phyloP scores from a whole-genome alignment of 345 rosid genomes.

The Litchi chinensis region DNA sequence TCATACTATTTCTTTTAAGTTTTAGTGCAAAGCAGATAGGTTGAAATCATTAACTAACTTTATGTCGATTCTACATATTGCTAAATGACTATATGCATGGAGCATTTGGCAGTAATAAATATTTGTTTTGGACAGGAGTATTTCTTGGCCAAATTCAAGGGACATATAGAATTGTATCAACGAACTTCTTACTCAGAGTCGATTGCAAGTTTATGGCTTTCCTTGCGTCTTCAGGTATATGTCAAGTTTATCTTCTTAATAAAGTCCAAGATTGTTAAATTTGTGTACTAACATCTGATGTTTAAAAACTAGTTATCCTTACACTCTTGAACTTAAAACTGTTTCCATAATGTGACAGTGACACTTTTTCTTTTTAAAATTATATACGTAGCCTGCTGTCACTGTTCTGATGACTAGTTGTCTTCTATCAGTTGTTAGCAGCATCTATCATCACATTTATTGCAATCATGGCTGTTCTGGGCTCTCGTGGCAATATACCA shows the following conservation, averaged over 20 bases:
- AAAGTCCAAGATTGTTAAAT: background rate
- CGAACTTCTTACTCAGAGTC: constrained; percentile 80
- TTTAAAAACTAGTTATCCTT: background rate
- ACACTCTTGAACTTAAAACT: background rate
- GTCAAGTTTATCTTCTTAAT: background rate
- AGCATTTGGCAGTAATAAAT: constrained; percentile 4
- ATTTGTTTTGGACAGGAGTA: constrained; percentile 50
- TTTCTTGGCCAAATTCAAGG: constrained; percentile 62
- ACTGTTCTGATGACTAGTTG: constrained; percentile 12
- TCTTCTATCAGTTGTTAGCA: constrained; percentile 66
- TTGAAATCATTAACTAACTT: background rate
- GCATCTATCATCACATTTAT: constrained; percentile 74
- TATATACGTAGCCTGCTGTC: background rate
- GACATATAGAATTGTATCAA: constrained; percentile 66
- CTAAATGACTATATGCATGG: background rate
- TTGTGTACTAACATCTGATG: background rate
- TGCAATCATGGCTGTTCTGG: constrained; percentile 73
- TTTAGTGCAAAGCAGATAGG: background rate
- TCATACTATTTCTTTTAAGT: background rate
- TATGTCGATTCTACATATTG: background rate
- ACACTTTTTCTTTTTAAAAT: background rate
- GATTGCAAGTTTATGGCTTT: constrained; percentile 92
- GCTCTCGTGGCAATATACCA: constrained; percentile 66
- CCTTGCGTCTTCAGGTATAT: constrained; percentile 93
- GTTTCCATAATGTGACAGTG: background rate